Conservation (phyloP, 352 stramenopile species). For the Globisporangium nunn region DNA sequence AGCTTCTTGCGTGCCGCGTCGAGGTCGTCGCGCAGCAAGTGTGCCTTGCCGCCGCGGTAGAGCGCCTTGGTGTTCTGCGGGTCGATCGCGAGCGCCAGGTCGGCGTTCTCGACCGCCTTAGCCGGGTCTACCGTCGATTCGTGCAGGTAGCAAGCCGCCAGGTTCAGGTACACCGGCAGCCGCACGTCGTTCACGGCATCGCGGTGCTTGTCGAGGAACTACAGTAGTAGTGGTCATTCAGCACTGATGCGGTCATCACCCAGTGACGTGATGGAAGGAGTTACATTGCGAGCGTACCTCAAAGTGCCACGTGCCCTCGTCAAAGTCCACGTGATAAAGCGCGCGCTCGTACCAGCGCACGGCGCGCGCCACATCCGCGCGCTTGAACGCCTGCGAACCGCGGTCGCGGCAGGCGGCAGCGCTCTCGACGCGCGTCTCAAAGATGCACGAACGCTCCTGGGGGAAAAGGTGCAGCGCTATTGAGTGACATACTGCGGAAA, state of each 20-base stretch:
- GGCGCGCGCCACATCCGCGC: constrained; percentile 32
- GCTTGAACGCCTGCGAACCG: constrained; percentile 54
- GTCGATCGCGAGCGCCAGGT: constrained; percentile 69
- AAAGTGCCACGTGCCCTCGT: constrained; percentile 81
- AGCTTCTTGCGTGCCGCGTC: constrained; percentile 55
- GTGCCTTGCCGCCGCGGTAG: constrained; percentile 63
- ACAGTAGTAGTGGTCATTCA: not conserved
- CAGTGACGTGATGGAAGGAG: not conserved
- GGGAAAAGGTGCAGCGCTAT: too few species aligned
- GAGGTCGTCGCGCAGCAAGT: constrained; percentile 50
- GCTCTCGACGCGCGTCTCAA: constrained; percentile 71
- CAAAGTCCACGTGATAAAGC: constrained; percentile 78
- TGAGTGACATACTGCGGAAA: too few species aligned
- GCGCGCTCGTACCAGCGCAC: constrained; percentile 72
- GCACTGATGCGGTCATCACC: too few species aligned
- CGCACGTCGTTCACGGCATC: constrained; percentile 63
- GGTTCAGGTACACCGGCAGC: constrained; percentile 73
- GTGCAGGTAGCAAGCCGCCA: constrained; percentile 66
- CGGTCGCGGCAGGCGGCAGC: constrained; percentile 55
- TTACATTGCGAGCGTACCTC: constrained; percentile 27
- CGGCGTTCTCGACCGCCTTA: constrained; percentile 61
- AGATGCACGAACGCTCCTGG: constrained; percentile 81
- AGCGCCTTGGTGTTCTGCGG: constrained; percentile 76
- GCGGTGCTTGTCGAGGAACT: constrained; percentile 73
- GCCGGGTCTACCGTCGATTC: constrained; percentile 22